These are phyloP conservation scores for Metschnikowia aberdeeniae DNA, from an alignment of 805 yeast genomes.

Conservation along the genomic window DNA sequence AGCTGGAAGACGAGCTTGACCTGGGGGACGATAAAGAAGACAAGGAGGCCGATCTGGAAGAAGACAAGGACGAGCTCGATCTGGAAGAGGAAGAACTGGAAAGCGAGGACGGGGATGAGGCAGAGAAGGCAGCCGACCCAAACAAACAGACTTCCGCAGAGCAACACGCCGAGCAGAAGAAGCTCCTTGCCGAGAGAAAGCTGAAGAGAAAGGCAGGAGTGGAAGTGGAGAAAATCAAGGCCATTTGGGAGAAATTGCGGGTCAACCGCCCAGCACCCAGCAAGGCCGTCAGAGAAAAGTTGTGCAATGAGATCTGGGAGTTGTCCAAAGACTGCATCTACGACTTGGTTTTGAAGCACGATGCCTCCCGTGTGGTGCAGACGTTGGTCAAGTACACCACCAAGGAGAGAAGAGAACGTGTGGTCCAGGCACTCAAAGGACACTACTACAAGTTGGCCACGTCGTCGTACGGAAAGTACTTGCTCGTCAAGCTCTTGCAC, in stretches of 20 bases:
- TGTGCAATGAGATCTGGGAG: slow-evolving; percentile 82
- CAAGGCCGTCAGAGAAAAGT: slow-evolving; percentile 67
- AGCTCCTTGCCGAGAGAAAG: slow-evolving; percentile 75
- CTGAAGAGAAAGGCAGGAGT: slow-evolving; percentile 81
- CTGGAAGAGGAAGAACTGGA: slow-evolving; percentile 9
- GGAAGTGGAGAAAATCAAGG: slow-evolving; percentile 79
- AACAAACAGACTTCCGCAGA: slow-evolving; percentile 54
- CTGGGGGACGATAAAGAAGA: slow-evolving; percentile 25
- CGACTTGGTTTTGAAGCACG: slow-evolving; percentile 91
- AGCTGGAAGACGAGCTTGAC: neutral
- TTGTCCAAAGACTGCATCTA: slow-evolving; percentile 69
- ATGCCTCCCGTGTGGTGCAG: slow-evolving; percentile 94
- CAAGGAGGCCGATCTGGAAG: slow-evolving; percentile 19
- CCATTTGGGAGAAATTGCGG: slow-evolving; percentile 87
- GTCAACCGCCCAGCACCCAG: slow-evolving; percentile 80
- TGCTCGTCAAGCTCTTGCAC: slow-evolving; percentile 82
- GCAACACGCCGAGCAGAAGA: slow-evolving; percentile 80
- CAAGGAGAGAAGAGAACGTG: slow-evolving; percentile 69
- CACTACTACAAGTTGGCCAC: slow-evolving; percentile 79
- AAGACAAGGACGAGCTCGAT: slow-evolving; percentile 14
- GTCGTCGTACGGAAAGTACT: slow-evolving; percentile 89
- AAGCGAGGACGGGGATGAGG: slow-evolving; percentile 21
- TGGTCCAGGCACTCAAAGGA: slow-evolving; percentile 68
- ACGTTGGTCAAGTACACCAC: slow-evolving; percentile 83
- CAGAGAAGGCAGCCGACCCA: slow-evolving; percentile 27